phyloP scores from a whole-genome alignment of 2,329 filamentous ascomycete species.

The Alternaria sp. region DNA sequence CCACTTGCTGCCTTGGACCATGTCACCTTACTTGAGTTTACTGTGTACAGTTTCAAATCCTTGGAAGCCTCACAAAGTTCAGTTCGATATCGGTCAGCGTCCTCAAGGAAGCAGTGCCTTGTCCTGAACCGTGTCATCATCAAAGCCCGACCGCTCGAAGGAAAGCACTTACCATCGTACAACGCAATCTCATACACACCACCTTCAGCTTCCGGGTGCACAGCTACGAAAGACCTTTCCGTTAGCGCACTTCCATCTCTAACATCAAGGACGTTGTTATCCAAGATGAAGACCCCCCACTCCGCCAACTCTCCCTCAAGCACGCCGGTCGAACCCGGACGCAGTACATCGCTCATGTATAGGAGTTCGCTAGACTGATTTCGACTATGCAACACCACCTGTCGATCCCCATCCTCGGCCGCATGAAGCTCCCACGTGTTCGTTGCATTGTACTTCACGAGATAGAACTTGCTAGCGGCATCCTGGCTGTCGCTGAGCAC shows the following conservation, averaged over 20 bases:
- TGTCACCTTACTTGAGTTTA: background rate
- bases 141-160: background rate
- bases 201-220: constrained; percentile 13
- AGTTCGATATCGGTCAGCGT: background rate
- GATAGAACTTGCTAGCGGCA: constrained; percentile 33
- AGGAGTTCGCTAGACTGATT: constrained; percentile 24
- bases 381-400: constrained; percentile 33
- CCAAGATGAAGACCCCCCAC: constrained; percentile 39
- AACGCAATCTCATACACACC: constrained; percentile 26
- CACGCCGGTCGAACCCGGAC: constrained; percentile 25
- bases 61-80: background rate
- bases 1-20: background rate
- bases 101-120: background rate
- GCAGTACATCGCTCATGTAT: constrained; percentile 33
- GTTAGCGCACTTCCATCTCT: constrained; percentile 35
- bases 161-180: constrained; percentile 34
- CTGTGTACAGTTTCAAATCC: background rate
- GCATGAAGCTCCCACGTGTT: constrained; percentile 34
- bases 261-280: constrained; percentile 32
- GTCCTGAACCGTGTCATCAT: background rate
- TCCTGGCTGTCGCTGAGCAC: constrained; percentile 19
- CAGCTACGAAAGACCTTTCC: constrained; percentile 34
- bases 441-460: constrained; percentile 28
- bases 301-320: constrained; percentile 36
- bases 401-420: constrained; percentile 36